Evolutionary conservation across 2,329 filamentous ascomycete genomes (phyloP).

Genomic region (Colletotrichum liaoningense): DNA sequence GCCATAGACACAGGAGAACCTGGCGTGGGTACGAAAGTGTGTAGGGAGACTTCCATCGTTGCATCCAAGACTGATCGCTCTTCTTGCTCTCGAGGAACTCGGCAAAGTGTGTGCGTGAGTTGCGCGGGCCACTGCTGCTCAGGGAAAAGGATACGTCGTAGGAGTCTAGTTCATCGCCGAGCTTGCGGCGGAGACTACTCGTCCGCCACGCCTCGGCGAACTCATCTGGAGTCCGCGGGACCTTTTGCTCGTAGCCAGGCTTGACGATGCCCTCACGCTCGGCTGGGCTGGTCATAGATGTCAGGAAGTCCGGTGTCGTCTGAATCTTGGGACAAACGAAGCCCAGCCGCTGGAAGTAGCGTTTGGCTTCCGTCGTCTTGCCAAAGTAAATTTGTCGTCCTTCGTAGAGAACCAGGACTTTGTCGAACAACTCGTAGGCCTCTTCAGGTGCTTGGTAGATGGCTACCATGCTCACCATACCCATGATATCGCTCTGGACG

Average conservation of each 20-base stretch:
- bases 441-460: constrained; percentile 70
- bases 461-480: constrained; percentile 68
- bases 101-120: constrained; percentile 17
- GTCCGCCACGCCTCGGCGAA: constrained; percentile 50
- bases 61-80: constrained; percentile 21
- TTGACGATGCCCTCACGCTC: constrained; percentile 51
- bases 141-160: constrained; percentile 16
- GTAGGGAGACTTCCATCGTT: constrained; percentile 36
- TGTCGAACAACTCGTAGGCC: constrained; percentile 68
- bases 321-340: constrained; percentile 66
- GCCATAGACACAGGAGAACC: constrained; percentile 38
- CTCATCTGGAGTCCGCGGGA: constrained; percentile 50
- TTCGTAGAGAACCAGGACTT: constrained; percentile 74
- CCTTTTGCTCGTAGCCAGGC: constrained; percentile 47
- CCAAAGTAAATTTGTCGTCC: constrained; percentile 70
- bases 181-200: constrained; percentile 11
- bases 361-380: constrained; percentile 37
- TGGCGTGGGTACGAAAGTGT: constrained; percentile 39
- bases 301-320: constrained; percentile 80
- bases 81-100: constrained; percentile 23
- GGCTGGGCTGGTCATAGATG: constrained; percentile 55
- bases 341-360: constrained; percentile 53
- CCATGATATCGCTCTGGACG: constrained; percentile 68
- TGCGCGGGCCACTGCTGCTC: background rate
- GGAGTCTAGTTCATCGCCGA: constrained; percentile 1